Base-by-base conservation (phyloP, 2,329 filamentous ascomycete genomes). In the Aspergillus fumigatus region DNA sequence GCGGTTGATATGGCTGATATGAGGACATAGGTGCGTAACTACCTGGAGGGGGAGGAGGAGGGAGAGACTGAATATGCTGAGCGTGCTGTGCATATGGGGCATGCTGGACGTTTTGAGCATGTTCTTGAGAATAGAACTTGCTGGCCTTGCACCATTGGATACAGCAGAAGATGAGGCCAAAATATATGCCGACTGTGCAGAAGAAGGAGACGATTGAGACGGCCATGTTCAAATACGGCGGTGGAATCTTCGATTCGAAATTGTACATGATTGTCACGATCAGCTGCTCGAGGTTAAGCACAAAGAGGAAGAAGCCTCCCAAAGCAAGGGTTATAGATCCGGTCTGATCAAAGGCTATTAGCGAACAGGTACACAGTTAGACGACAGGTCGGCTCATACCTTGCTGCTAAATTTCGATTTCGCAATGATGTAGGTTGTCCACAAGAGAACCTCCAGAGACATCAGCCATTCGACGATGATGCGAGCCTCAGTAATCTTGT, bases 381-480 rank as follows among this genome's bases (percentile, higher is more conserved):
- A 53, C 14, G 10, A n/a, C n/a, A 38, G 10, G 29, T 11, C 1
- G 9, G 14, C 11, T 38, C 56, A 57, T 56, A 67, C 65, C 52
- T 53, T 62, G 0, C 63, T 61, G n/a, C 51, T 17, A 19, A 60
- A 63, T 6, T 57, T 54, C 8, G 57, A 58, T 51, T 65, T 67
- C 19, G 55, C 43, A 6, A 52, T 41, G n/a, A 60, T 48, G 49
- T 63, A 65, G 11, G 64, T 52, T 1, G 53, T n/a, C 60, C 63
- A 67, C 5, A 52, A 49, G 6, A 68, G 40, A 10, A 67, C 58
- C 45, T 69, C 66, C 55, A 66, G 5, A 2, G 66, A 62, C 4
- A 61, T 41, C 2, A 64, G 3, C 55, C 59, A 66, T 23, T 54
- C 64, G 9, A 66, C 26, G 17, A 66, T 60, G 1, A 32, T n/a